Evolutionary conservation across 2,329 filamentous ascomycete species (phyloP).

Genomic region (Alternaria angustiovoidea): DNA sequence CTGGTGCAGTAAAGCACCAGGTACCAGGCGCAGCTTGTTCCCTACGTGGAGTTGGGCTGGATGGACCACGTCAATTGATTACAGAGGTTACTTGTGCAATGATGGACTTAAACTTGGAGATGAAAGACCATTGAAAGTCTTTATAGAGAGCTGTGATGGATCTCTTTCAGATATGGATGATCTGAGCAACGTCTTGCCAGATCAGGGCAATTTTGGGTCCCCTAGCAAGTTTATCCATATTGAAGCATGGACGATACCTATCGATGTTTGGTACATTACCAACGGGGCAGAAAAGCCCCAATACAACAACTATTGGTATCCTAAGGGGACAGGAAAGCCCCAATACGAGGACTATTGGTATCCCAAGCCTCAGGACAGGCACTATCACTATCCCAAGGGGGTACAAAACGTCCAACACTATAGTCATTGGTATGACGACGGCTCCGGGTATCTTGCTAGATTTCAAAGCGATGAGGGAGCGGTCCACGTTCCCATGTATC

Average conservation of each 20-base stretch:
- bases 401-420: too few relatives aligned
- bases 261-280: neutral
- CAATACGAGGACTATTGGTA: too few relatives aligned
- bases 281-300: too few relatives aligned
- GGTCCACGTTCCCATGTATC: rapidly evolving
- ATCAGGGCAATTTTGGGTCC: neutral
- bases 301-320: too few relatives aligned
- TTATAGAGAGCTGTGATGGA: neutral
- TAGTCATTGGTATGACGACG: too few relatives aligned
- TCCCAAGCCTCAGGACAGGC: too few relatives aligned
- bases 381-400: too few relatives aligned
- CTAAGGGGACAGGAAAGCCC: too few relatives aligned
- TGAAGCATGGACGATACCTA: neutral
- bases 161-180: neutral
- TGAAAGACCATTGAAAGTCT: neutral
- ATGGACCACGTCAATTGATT: neutral
- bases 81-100: too few relatives aligned
- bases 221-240: neutral
- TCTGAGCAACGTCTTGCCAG: neutral
- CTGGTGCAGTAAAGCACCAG: neutral
- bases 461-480: neutral
- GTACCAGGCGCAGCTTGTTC: neutral
- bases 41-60: neutral
- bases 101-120: neutral
- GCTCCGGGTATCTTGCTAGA: neutral